Evolutionary conservation across 1,284 basidiomycete genomes (phyloP), one percentile per base, ranked within the genome.

Genomic region (Phellopilus nigrolimitatus): DNA sequence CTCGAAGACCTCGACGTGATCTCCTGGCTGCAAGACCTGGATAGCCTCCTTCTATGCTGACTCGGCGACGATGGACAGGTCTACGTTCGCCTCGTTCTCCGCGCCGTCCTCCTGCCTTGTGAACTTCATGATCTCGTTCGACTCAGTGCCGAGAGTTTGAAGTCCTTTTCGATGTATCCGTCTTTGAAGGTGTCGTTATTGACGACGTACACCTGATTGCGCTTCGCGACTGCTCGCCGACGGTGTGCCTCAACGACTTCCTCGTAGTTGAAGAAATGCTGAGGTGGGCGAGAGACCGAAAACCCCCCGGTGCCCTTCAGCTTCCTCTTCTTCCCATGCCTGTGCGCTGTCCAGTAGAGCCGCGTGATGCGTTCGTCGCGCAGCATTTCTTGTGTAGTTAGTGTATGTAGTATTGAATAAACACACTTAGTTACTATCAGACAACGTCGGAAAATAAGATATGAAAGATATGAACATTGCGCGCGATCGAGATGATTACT

Each of bases 131-230:
- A 99, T 92, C 68, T 99, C 95, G 63, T 98, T 95, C 53, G 99
- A 75, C 85, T 80, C 40, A 99, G 72, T 0, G 82, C 83, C 38
- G 77, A 82, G 44, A 95, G 70, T 62, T 89, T 88, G 75, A 97
- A 86, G 65, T 99, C 95, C 70, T 98, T 98, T 72, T 97, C 90
- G 61, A 97, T 84, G 70, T 95, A 97, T 3, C 95, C 97, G 54
- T 97, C 88, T 59, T 82, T 84, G 73, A 89, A 99, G 6, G 92
- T 93, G 65, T 99, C 95, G 61, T 85, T 86, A 61, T 91, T 88
- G 72, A 98, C 99, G 47, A 91, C 80, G 61, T 82, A 91, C 31
- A 79, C 75, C 56, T 82, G 80, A 46, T 83, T 83, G 40, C 85
- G 78, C 62, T 82, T 83, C 31, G 81, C 76, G 21, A 94, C 86